These are phyloP conservation scores for Colletotrichum lupini DNA, from an alignment of 2,329 filamentous ascomycete species.

Conservation along the genomic window DNA sequence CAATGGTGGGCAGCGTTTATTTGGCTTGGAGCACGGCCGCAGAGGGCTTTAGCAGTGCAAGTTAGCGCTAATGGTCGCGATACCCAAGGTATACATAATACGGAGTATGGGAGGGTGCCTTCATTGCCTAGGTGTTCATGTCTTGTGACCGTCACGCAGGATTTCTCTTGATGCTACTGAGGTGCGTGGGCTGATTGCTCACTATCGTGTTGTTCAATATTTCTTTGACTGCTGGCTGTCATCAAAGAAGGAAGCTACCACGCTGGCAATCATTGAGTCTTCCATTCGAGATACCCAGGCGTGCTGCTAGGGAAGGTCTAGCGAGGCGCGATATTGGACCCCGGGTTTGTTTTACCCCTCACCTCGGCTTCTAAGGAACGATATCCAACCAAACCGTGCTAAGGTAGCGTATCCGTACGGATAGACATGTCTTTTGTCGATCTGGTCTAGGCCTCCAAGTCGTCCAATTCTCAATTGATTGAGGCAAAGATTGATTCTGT, in stretches of 20 bases:
- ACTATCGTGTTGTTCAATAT: not conserved
- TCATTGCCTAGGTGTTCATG: too few species aligned
- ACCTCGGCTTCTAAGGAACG: not conserved
- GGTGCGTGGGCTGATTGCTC: not conserved
- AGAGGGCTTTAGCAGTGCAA: not conserved
- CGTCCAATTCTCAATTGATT: not conserved
- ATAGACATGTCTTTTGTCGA: conserved; percentile 9
- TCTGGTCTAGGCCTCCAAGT: conserved; percentile 15
- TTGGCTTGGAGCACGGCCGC: conserved; percentile 13
- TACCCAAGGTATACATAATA: not conserved
- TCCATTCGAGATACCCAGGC: not conserved
- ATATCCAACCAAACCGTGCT: not conserved
- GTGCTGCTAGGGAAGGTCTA: not conserved
- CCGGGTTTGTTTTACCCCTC: not conserved
- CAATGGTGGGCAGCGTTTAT: not conserved
- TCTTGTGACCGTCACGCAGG: too few species aligned
- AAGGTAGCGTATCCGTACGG: not conserved
- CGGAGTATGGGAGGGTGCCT: too few species aligned
- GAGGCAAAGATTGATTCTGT: not conserved
- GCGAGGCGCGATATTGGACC: conserved; percentile 4
- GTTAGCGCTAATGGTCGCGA: not conserved
- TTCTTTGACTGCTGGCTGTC: not conserved
- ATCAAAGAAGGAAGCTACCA: not conserved
- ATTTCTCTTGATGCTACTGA: too few species aligned
- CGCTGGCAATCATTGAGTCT: not conserved